These are phyloP conservation scores for Xylaria scruposa DNA, from an alignment of 495 filamentous ascomycete species.

Conservation along the genomic window DNA sequence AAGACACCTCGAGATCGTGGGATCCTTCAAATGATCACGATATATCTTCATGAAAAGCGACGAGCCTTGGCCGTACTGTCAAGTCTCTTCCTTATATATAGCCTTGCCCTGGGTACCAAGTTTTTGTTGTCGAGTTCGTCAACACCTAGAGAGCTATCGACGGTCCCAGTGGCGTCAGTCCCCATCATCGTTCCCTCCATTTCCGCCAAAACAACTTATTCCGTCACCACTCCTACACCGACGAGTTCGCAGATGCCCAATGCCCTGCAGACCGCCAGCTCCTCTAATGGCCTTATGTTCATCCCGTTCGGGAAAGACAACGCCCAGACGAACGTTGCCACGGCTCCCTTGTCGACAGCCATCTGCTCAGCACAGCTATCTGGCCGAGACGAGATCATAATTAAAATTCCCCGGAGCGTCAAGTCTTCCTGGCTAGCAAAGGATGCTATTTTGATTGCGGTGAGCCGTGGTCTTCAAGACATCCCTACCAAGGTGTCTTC, in stretches of 20 bases:
- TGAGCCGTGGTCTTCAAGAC: constrained; percentile 46
- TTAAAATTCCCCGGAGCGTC: constrained; percentile 44
- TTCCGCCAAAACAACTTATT: constrained; percentile 20
- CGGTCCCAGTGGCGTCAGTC: constrained; percentile 40
- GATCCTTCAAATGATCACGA: neutral
- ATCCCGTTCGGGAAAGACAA: constrained; percentile 42
- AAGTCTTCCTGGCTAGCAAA: constrained; percentile 51
- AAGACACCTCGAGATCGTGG: neutral
- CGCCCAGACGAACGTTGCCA: constrained; percentile 32
- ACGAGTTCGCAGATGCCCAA: constrained; percentile 31
- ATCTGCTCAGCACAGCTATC: constrained; percentile 47
- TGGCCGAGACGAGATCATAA: constrained; percentile 48
- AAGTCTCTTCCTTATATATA: constrained; percentile 32
- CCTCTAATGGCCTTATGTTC: constrained; percentile 40
- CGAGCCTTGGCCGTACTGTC: constrained; percentile 28
- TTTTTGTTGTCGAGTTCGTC: constrained; percentile 29
- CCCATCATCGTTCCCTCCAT: constrained; percentile 31
- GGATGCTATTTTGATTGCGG: constrained; percentile 52
- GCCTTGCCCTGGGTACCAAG: constrained; percentile 32
- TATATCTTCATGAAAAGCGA: constrained; percentile 28
- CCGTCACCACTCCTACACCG: constrained; percentile 22
- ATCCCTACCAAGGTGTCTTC: constrained; percentile 51
- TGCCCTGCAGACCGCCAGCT: constrained; percentile 32
- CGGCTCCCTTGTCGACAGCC: constrained; percentile 36
- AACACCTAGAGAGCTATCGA: constrained; percentile 35